These are phyloP conservation scores for Herpomyces periplanetae DNA, from an alignment of 2,329 filamentous ascomycete species.

Conservation along the genomic window DNA sequence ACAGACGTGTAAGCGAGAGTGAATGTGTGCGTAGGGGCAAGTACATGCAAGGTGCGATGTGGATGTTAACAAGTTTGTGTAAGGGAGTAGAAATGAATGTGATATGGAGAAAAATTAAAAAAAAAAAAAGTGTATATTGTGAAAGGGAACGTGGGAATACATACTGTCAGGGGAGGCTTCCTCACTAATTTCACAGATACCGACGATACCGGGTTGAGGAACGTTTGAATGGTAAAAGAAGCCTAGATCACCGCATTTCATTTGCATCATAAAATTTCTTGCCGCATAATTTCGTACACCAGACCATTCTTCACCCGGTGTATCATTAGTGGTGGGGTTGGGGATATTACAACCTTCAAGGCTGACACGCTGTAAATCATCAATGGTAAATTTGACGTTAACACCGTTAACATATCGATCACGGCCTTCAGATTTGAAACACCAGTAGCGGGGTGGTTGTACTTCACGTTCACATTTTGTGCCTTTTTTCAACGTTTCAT, in stretches of 20 bases:
- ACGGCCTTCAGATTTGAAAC: slow-evolving; percentile 26
- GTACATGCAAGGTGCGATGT: no score
- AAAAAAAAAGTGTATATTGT: slow-evolving; percentile 2
- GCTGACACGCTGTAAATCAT: slow-evolving; percentile 31
- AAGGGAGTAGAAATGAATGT: no score
- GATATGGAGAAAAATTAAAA: slow-evolving; percentile 1
- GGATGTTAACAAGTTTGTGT: no score
- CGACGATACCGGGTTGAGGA: slow-evolving; percentile 52
- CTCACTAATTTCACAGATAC: slow-evolving; percentile 51
- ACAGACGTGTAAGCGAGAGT: no score
- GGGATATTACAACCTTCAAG: slow-evolving; percentile 6
- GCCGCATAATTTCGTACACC: slow-evolving; percentile 13
- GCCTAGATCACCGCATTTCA: slow-evolving; percentile 62
- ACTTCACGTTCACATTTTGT: no score
- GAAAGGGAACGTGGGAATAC: slow-evolving; percentile 4
- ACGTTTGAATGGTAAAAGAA: slow-evolving; percentile 96
- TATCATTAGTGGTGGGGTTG: slow-evolving; percentile 5
- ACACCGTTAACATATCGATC: slow-evolving; percentile 47
- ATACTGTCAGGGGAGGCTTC: slow-evolving; percentile 42
- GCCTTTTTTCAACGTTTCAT: no score
- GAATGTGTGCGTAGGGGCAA: no score
- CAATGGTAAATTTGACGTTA: slow-evolving; percentile 75
- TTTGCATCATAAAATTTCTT: slow-evolving; percentile 54
- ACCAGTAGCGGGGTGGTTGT: no score
- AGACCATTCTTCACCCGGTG: slow-evolving; percentile 6